Conservation (phyloP, 495 filamentous ascomycete species). For the Jackrogersella multiformis region DNA sequence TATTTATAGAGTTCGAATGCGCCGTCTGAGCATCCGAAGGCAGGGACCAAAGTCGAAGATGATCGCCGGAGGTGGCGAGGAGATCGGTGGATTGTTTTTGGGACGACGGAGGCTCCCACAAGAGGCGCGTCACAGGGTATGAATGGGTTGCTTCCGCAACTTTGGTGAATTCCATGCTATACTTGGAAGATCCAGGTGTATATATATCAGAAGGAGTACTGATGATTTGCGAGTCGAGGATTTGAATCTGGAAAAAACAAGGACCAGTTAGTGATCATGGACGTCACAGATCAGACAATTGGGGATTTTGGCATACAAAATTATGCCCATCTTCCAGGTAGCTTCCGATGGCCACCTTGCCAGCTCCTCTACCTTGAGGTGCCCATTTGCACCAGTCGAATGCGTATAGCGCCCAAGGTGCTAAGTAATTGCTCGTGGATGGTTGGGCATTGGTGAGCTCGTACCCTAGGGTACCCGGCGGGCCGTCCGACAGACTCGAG, state of each 20-base stretch:
- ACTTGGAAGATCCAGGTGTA: conserved; percentile 71
- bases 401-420: conserved; percentile 94
- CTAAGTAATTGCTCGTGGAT: conserved; percentile 83
- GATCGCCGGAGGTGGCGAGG: conserved; percentile 94
- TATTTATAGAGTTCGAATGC: conserved; percentile 78
- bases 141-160: conserved; percentile 98
- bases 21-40: conserved; percentile 63
- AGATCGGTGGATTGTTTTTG: conserved; percentile 97
- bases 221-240: conserved; percentile 83
- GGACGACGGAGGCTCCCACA: conserved; percentile 98
- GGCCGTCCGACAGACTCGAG: conserved; percentile 74
- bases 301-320: conserved; percentile 68
- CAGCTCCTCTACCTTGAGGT: conserved; percentile 78
- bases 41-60: conserved; percentile 94
- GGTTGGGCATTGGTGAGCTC: conserved; percentile 60
- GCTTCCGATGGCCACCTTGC: conserved; percentile 94
- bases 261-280: conserved; percentile 2
- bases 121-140: conserved; percentile 92
- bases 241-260: conserved; percentile 80
- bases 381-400: conserved; percentile 99
- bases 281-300: not conserved
- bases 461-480: conserved; percentile 62
- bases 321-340: conserved; percentile 98
- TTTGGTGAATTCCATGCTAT: conserved; percentile 88
- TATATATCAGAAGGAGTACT: conserved; percentile 78